Evolutionary conservation across 805 yeast genomes (phyloP).

Genomic region (Metschnikowia rubicola): DNA sequence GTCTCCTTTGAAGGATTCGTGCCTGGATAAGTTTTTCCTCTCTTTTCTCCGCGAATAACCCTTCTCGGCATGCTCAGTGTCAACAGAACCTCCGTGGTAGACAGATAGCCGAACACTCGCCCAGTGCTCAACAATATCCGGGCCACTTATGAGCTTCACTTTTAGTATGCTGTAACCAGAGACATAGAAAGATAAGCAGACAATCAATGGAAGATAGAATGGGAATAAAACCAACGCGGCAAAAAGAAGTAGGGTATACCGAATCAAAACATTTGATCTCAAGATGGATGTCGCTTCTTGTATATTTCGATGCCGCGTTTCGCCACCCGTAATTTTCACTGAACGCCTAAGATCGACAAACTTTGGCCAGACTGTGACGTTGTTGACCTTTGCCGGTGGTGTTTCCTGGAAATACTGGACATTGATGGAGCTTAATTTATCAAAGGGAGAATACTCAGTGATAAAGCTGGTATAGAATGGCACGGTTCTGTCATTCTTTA

Average conservation of each 20-base stretch:
- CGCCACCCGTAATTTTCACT: conserved; percentile 10
- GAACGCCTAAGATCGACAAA: conserved; percentile 50
- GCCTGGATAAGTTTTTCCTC: conserved; percentile 24
- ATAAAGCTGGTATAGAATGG: conserved; percentile 83
- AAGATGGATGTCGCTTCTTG: conserved; percentile 39
- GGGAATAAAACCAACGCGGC: conserved; percentile 38
- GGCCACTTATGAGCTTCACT: conserved; percentile 25
- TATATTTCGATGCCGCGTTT: conserved; percentile 19
- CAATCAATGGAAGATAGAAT: conserved; percentile 48
- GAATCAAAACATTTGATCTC: conserved; percentile 26
- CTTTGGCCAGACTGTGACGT: conserved; percentile 39
- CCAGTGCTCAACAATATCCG: conserved; percentile 33
- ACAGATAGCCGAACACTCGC: conserved; percentile 29
- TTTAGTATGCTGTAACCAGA: conserved; percentile 41
- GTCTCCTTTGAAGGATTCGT: conserved; percentile 40
- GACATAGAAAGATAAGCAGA: conserved; percentile 33
- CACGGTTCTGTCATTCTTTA: conserved; percentile 80
- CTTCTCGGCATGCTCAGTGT: conserved; percentile 28
- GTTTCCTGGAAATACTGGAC: conserved; percentile 46
- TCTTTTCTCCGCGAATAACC: conserved; percentile 30
- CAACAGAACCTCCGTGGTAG: conserved; percentile 28
- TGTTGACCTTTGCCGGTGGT: conserved; percentile 40
- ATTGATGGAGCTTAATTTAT: conserved; percentile 46
- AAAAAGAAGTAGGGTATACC: conserved; percentile 23
- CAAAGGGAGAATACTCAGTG: conserved; percentile 71